phyloP scores from a whole-genome alignment of 2,329 filamentous ascomycete species.

The Penicillium sp. region DNA sequence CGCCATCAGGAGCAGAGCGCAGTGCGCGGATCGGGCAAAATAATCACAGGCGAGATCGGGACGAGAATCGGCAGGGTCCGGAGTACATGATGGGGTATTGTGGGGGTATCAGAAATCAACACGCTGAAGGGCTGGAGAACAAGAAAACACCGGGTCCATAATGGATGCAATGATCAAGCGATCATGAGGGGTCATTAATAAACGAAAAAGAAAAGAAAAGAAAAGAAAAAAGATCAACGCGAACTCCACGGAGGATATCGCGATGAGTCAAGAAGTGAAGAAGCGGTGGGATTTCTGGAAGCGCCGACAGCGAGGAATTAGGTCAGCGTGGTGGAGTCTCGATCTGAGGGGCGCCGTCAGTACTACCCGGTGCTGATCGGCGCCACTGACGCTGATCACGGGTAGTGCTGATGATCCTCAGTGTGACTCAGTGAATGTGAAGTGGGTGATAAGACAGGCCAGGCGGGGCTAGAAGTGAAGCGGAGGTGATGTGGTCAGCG shows the following conservation, averaged over 20 bases:
- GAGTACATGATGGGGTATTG: constrained; percentile 18
- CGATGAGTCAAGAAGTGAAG: constrained; percentile 9
- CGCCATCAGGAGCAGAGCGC: constrained; percentile 5
- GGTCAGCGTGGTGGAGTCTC: constrained; percentile 20
- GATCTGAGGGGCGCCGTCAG: constrained; percentile 4
- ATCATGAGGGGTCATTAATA: neutral
- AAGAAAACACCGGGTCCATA: constrained; percentile 13
- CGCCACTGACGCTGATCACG: neutral
- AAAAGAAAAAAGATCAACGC: constrained; percentile 3
- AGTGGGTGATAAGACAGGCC: constrained; percentile 1
- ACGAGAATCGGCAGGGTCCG: constrained; percentile 14
- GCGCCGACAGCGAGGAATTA: constrained; percentile 23
- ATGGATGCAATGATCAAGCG: constrained; percentile 8
- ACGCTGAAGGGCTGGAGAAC: constrained; percentile 12
- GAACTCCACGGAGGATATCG: constrained; percentile 7
- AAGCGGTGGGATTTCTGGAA: constrained; percentile 16
- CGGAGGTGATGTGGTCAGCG: constrained; percentile 11
- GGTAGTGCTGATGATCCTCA: too few species aligned
- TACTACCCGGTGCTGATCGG: neutral
- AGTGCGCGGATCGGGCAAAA: constrained; percentile 8
- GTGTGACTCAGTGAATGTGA: too few species aligned
- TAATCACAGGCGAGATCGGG: constrained; percentile 8
- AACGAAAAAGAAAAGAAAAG: constrained; percentile 4
- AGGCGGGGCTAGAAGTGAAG: neutral
- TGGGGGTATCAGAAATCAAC: constrained; percentile 17